Evolutionary conservation across 805 yeast genomes (phyloP).

Genomic region (Danielia oregonensis): DNA sequence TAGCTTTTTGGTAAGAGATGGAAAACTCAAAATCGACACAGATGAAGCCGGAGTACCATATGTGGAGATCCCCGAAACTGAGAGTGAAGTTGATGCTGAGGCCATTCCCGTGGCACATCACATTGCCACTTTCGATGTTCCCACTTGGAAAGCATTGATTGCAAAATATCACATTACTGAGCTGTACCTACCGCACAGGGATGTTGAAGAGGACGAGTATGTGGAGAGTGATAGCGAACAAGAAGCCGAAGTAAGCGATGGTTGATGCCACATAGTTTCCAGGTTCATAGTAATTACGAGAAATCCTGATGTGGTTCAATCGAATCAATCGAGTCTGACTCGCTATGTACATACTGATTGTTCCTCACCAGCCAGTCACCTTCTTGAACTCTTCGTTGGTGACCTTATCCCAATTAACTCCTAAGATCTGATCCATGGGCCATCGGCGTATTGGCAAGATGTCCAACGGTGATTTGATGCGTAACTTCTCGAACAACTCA

Average conservation of each 20-base stretch:
- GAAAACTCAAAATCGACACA: conserved; percentile 49
- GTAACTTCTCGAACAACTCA: conserved; percentile 64
- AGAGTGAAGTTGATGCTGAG: conserved; percentile 16
- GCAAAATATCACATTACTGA: conserved; percentile 51
- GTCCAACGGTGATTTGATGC: conserved; percentile 45
- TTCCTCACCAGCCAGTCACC: conserved; percentile 3
- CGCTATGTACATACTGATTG: too few species aligned
- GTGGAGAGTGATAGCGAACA: conserved; percentile 4
- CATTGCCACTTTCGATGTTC: conserved; percentile 66
- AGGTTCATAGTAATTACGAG: too few species aligned
- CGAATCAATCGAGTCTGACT: too few species aligned
- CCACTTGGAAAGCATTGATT: conserved; percentile 61
- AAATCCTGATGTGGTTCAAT: too few species aligned
- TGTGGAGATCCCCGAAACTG: conserved; percentile 32
- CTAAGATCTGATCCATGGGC: conserved; percentile 60
- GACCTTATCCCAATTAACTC: conserved; percentile 44
- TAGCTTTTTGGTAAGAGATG: conserved; percentile 77
- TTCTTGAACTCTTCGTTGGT: conserved; percentile 6
- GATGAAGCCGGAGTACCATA: conserved; percentile 46
- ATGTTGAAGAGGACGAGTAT: conserved; percentile 13
- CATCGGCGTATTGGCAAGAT: conserved; percentile 74
- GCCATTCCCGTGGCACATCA: conserved; percentile 43
- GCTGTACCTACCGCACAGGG: conserved; percentile 48
- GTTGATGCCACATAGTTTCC: too few species aligned
- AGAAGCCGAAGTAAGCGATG: conserved; percentile 1